Evolutionary conservation across 139 green algal species (phyloP), one percentile per base, ranked within the genome.

Genomic region (Chlamydomonas sp.): DNA sequence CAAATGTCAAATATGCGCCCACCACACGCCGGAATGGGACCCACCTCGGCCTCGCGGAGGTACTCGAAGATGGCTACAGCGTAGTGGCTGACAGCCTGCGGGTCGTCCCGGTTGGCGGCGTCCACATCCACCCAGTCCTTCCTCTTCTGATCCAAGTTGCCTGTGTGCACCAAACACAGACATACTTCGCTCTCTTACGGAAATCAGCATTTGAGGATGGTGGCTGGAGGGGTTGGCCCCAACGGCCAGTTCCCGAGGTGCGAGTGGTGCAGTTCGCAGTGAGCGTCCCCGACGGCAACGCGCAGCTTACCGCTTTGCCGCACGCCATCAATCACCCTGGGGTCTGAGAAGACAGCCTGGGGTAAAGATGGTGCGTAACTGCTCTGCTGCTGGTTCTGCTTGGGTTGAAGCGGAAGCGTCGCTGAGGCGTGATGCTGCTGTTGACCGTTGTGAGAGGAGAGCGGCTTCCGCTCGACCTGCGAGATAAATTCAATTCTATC

Each of bases 51-150:
- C 69, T 94, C 88, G 4, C 90, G 84, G 61, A 98, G 90, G 85
- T 98, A 88, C 62, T 94, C 84, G 18, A 97, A 97, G 68, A 99
- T 98, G 58, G 92, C 86, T 5, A 87, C 74, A 0, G 97, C 96
- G 78, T 98, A 98, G 5, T 96, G 89, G 49, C 92, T 90, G 88
- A 96, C 98, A 2, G 94, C 93, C 85, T 96, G 91, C 5, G 92
- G 91, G 88, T 98, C 96, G 66, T 96, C 92, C 12, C 85, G 62
- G 80, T 96, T 94, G 3, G 88, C 17, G 17, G 83, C 84, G 67
- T 98, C 96, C 49, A 98, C 95, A 86, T 98, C 95, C 62, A 93
- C 79, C 93, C 92, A 96, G 3, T 85, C 18, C 64, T 84, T 87
- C 77, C 88, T 88, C 57, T 16, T 62, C 17, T 71, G 66, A 18